These are phyloP conservation scores for Aspergillus felis DNA, from an alignment of 2,329 filamentous ascomycete genomes.

Conservation along the genomic window DNA sequence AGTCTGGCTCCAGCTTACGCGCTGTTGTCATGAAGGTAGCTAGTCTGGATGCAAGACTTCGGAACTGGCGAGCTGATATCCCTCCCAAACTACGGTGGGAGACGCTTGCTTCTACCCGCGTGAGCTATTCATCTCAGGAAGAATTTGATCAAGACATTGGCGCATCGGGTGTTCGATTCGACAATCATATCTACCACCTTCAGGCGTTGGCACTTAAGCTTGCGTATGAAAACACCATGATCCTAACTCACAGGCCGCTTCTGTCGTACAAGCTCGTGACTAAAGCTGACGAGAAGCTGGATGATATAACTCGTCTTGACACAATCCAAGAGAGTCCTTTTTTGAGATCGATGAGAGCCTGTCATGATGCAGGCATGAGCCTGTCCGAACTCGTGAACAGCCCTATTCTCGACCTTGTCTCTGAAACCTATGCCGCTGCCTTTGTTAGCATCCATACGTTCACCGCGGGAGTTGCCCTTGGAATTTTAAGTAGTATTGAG, in stretches of 20 bases:
- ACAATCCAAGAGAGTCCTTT: neutral
- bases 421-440: slow-evolving; percentile 21
- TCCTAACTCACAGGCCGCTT: slow-evolving; percentile 26
- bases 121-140: slow-evolving; percentile 13
- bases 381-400: slow-evolving; percentile 11
- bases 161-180: slow-evolving; percentile 19
- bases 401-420: slow-evolving; percentile 12
- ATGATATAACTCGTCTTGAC: neutral
- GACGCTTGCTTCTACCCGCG: neutral
- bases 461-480: slow-evolving; percentile 20
- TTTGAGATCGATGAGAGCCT: slow-evolving; percentile 7
- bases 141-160: slow-evolving; percentile 22
- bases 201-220: slow-evolving; percentile 32
- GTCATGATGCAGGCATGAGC: slow-evolving; percentile 18
- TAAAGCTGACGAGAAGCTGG: neutral
- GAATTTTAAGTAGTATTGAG: slow-evolving; percentile 20
- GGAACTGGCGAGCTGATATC: slow-evolving; percentile 15
- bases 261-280: slow-evolving; percentile 16
- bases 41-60: slow-evolving; percentile 3
- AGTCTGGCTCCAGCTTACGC: neutral
- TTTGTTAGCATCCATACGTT: slow-evolving; percentile 25
- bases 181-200: slow-evolving; percentile 25
- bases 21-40: slow-evolving; percentile 7
- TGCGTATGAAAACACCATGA: slow-evolving; percentile 32
- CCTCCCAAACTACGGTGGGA: slow-evolving; percentile 7